phyloP scores from a whole-genome alignment of 2,329 filamentous ascomycete species.

The Didymosphaeria variabile region DNA sequence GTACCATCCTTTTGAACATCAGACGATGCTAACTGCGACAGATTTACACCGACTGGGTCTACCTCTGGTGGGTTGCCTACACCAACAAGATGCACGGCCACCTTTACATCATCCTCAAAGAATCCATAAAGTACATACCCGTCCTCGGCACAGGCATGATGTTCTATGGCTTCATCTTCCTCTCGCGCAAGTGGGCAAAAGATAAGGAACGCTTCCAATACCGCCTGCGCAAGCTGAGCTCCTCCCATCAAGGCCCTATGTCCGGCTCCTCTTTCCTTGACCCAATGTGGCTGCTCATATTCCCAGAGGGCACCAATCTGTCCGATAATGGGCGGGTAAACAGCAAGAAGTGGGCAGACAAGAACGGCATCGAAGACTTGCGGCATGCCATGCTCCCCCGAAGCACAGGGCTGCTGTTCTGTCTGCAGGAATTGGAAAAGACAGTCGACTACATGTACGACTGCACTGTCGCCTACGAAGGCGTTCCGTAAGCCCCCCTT shows the following conservation, averaged over 20 bases:
- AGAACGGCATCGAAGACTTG: conserved; percentile 73
- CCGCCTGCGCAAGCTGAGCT: conserved; percentile 76
- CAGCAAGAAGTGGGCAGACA: conserved; percentile 79
- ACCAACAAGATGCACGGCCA: conserved; percentile 82
- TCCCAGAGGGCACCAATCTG: conserved; percentile 87
- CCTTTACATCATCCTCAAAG: conserved; percentile 89
- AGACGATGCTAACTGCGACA: conserved; percentile 29
- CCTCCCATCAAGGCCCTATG: conserved; percentile 49
- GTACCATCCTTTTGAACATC: too few relatives aligned
- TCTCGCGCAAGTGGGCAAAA: conserved; percentile 87
- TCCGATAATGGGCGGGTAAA: conserved; percentile 75
- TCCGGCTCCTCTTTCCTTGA: conserved; percentile 62
- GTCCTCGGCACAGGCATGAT: conserved; percentile 83
- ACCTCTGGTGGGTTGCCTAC: conserved; percentile 92
- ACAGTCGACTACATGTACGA: conserved; percentile 87
- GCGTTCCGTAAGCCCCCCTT: conserved; percentile 75
- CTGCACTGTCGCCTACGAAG: conserved; percentile 95
- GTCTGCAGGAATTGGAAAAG: conserved; percentile 75
- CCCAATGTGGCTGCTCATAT: conserved; percentile 90
- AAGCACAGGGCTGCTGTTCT: conserved; percentile 83
- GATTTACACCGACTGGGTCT: conserved; percentile 91
- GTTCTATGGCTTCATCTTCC: conserved; percentile 89
- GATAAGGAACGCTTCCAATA: conserved; percentile 79
- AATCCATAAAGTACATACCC: conserved; percentile 85
- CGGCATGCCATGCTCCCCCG: conserved; percentile 78